Evolutionary conservation across 805 yeast species (phyloP).

Genomic region (Barnettozyma vustinii): DNA sequence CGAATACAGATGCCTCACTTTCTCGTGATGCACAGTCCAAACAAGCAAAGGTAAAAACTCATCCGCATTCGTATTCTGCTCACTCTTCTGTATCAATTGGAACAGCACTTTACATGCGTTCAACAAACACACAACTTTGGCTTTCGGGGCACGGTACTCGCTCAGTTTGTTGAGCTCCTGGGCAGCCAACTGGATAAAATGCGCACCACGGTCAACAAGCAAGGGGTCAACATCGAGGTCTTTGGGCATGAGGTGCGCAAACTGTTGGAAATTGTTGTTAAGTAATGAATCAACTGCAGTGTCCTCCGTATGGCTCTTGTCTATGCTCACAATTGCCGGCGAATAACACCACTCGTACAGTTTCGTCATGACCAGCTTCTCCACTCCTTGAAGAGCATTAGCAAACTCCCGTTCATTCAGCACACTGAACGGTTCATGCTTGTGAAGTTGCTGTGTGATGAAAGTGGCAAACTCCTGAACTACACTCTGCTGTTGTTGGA

Average conservation of each 20-base stretch:
- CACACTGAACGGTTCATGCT: conserved; percentile 68
- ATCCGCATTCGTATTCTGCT: conserved; percentile 80
- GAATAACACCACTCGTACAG: conserved; percentile 75
- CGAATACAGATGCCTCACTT: conserved; percentile 60
- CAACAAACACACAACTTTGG: conserved; percentile 83
- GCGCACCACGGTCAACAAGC: conserved; percentile 41
- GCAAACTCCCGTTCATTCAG: conserved; percentile 55
- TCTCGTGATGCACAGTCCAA: conserved; percentile 67
- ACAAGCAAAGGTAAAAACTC: conserved; percentile 87
- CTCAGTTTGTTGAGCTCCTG: conserved; percentile 74
- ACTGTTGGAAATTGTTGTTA: conserved; percentile 49
- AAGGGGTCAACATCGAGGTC: conserved; percentile 72
- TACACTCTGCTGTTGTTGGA: conserved; percentile 73
- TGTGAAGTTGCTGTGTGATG: conserved; percentile 54
- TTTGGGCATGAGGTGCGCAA: conserved; percentile 54
- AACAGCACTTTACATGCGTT: conserved; percentile 92
- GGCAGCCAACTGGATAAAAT: conserved; percentile 62
- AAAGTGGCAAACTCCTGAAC: conserved; percentile 72
- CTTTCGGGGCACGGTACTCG: conserved; percentile 87
- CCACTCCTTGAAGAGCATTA: conserved; percentile 86
- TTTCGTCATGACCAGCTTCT: conserved; percentile 86
- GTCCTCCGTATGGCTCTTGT: conserved; percentile 57
- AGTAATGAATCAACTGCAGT: conserved; percentile 53
- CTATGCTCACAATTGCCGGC: conserved; percentile 54
- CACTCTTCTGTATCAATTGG: conserved; percentile 67